These are phyloP conservation scores for Arachis stenosperma DNA, from an alignment of 306 rosid genomes.

Conservation along the genomic window DNA sequence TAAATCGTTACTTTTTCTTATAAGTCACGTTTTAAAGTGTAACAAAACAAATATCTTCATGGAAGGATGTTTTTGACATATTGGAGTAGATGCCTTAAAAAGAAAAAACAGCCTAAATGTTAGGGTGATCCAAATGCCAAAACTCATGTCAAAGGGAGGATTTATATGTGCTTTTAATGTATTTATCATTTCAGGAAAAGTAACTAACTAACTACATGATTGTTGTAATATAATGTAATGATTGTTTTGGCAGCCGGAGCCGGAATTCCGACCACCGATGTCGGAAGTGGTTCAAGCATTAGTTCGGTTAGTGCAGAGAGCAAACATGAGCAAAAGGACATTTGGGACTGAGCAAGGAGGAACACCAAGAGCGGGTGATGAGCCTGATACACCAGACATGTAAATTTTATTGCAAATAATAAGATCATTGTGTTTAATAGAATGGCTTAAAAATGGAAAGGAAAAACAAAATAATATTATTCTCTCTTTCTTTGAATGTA, in stretches of 20 bases:
- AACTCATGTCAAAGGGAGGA: no score
- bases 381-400: conserved; percentile 52
- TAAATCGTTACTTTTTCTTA: no score
- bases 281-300: conserved; percentile 95
- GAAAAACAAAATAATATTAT: conserved; percentile 7
- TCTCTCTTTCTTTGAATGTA: conserved; percentile 35
- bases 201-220: no score
- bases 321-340: conserved; percentile 97
- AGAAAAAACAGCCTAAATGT: no score
- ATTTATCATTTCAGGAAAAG: no score
- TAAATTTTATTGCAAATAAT: conserved; percentile 31
- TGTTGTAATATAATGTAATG: no score
- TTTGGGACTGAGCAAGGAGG: conserved; percentile 78
- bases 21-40: no score
- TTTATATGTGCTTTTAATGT: no score
- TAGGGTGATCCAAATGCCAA: no score
- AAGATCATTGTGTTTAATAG: conserved; percentile 39
- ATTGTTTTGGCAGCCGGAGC: conserved; percentile 76
- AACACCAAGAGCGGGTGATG: conserved; percentile 55
- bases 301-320: conserved; percentile 90
- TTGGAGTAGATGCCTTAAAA: no score
- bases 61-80: no score
- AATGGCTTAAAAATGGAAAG: conserved; percentile 20
- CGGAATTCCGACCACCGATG: conserved; percentile 99
- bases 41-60: no score